Percentiles rank a stretch among this genome's conserved stretches.
phyloP scores from a whole-genome alignment of 2,329 filamentous ascomycete species.

The Ceratocystis smalleyi region DNA sequence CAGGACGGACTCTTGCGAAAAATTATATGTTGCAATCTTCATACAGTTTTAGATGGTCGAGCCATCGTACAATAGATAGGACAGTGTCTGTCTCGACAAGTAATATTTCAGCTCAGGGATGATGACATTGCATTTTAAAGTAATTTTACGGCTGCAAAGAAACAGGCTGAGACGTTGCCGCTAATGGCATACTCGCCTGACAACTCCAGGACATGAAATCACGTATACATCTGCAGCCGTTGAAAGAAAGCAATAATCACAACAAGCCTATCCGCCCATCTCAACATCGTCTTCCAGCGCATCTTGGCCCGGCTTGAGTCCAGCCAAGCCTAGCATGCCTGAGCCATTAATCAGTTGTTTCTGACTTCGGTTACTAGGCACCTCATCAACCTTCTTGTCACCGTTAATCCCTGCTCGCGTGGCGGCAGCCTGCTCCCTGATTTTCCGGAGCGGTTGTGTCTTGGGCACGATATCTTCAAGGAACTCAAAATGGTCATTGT shows the following conservation, averaged over 20 bases:
- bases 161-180: not conserved
- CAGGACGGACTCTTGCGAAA: not conserved
- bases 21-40: not conserved
- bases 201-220: not conserved
- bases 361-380: slow-evolving; percentile 15
- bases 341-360: slow-evolving; percentile 18
- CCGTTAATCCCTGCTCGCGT: slow-evolving; percentile 34
- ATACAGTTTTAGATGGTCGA: not conserved
- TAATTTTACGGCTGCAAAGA: not conserved
- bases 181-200: not conserved
- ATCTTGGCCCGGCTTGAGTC: slow-evolving; percentile 32
- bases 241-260: not conserved
- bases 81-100: not conserved
- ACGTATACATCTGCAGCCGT: not conserved
- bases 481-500: slow-evolving; percentile 89
- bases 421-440: slow-evolving; percentile 47
- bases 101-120: not conserved
- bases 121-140: not conserved
- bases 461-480: slow-evolving; percentile 79
- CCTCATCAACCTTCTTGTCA: slow-evolving; percentile 21
- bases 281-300: slow-evolving; percentile 33
- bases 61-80: not conserved
- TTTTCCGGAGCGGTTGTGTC: slow-evolving; percentile 64
- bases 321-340: slow-evolving; percentile 12
- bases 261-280: slow-evolving; percentile 40